Evolutionary conservation across 345 rosid genomes (phyloP).

Genomic region (Eutrema japonicum): DNA sequence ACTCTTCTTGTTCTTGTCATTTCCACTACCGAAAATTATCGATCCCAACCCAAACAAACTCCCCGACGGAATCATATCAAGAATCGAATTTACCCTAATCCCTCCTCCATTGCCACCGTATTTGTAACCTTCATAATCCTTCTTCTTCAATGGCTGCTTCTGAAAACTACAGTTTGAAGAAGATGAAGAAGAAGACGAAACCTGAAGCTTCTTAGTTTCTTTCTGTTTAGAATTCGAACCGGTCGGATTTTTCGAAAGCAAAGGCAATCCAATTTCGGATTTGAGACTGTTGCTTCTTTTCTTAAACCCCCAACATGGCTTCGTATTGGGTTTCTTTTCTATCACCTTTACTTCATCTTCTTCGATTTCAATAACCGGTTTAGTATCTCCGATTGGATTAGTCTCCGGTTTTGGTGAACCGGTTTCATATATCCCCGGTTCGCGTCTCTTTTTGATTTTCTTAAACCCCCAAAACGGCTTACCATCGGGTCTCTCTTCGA

Average conservation of each 20-base stretch:
- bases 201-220: neutral
- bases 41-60: constrained; percentile 65
- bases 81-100: constrained; percentile 55
- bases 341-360: constrained; percentile 14
- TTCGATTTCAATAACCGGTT: constrained; percentile 21
- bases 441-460: neutral
- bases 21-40: constrained; percentile 49
- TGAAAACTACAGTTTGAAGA: constrained; percentile 38
- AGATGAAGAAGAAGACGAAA: constrained; percentile 23
- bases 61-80: constrained; percentile 64
- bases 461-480: constrained; percentile 76
- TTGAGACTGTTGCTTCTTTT: constrained; percentile 55
- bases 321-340: constrained; percentile 48
- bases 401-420: neutral
- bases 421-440: neutral
- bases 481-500: constrained; percentile 46
- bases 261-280: constrained; percentile 49
- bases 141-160: constrained; percentile 69
- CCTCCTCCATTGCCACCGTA: constrained; percentile 44
- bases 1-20: constrained; percentile 59
- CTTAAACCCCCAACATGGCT: constrained; percentile 74
- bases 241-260: constrained; percentile 58
- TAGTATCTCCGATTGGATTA: neutral
- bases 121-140: constrained; percentile 25
- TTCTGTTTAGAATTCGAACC: constrained; percentile 43